Percentiles rank a stretch among this genome's conserved stretches.
phyloP scores from a whole-genome alignment of 495 filamentous ascomycete species.

The Podospora comata region DNA sequence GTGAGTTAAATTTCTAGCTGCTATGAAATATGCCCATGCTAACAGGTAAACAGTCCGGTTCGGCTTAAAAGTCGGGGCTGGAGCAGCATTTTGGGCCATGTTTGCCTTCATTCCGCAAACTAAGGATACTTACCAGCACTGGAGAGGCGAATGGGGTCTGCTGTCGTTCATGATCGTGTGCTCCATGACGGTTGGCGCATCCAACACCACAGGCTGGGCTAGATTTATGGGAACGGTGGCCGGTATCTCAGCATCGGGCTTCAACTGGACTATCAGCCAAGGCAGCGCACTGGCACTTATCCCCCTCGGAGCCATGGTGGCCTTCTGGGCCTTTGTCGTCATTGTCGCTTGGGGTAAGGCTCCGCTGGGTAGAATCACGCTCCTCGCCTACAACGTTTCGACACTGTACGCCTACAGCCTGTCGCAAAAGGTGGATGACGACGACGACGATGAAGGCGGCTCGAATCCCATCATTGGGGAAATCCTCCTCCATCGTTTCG shows the following conservation, averaged over 20 bases:
- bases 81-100: constrained; percentile 81
- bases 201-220: constrained; percentile 83
- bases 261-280: constrained; percentile 70
- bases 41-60: constrained; percentile 49
- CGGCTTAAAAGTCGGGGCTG: constrained; percentile 87
- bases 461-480: constrained; percentile 76
- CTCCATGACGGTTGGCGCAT: constrained; percentile 92
- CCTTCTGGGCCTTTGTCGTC: constrained; percentile 80
- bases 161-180: constrained; percentile 98
- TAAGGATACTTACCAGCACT: constrained; percentile 76
- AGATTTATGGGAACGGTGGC: constrained; percentile 86
- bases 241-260: constrained; percentile 69
- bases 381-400: constrained; percentile 96
- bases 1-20: constrained; percentile 28
- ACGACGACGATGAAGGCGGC: constrained; percentile 84
- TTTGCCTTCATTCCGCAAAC: constrained; percentile 78
- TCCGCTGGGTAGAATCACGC: constrained; percentile 85
- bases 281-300: constrained; percentile 72
- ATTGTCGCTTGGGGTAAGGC: constrained; percentile 81
- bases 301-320: constrained; percentile 74
- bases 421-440: constrained; percentile 70
- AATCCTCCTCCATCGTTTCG: constrained; percentile 85
- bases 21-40: constrained; percentile 12
- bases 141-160: constrained; percentile 95
- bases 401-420: constrained; percentile 92